phyloP scores from a whole-genome alignment of 2,329 filamentous ascomycete species.

The Xylariaceae sp. region DNA sequence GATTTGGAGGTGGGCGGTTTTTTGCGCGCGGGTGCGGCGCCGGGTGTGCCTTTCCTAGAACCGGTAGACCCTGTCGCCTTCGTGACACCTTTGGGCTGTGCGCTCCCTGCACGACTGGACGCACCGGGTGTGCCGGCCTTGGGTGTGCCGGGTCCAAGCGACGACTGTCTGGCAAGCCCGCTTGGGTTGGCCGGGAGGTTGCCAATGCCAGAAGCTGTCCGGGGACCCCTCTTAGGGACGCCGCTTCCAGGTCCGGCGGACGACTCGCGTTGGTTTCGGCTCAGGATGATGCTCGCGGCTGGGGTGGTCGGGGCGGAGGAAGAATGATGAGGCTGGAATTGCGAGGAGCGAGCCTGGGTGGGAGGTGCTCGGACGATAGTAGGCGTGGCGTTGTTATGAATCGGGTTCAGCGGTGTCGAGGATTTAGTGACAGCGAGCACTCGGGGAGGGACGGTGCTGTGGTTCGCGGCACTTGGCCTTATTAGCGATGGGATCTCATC shows the following conservation, averaged over 20 bases:
- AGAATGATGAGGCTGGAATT: conserved; percentile 46
- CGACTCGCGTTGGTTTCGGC: conserved; percentile 52
- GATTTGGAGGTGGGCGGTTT: conserved; percentile 46
- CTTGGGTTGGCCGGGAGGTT: conserved; percentile 51
- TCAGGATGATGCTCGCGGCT: conserved; percentile 57
- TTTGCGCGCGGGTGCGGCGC: conserved; percentile 31
- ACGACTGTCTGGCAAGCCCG: conserved; percentile 58
- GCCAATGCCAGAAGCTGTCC: conserved; percentile 44
- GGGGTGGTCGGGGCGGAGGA: conserved; percentile 58
- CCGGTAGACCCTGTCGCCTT: conserved; percentile 40
- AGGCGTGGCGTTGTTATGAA: conserved; percentile 39
- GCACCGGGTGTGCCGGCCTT: conserved; percentile 42
- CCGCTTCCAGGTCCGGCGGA: conserved; percentile 53
- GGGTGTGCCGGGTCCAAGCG: conserved; percentile 59
- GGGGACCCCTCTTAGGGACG: conserved; percentile 49
- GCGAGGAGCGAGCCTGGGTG: conserved; percentile 47
- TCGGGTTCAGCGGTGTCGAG: conserved; percentile 35
- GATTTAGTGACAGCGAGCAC: conserved; percentile 29
- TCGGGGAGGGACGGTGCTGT: conserved; percentile 42
- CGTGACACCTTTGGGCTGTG: conserved; percentile 50
- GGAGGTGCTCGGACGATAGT: conserved; percentile 39
- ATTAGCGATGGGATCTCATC: conserved; percentile 61
- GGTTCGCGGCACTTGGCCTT: conserved; percentile 54
- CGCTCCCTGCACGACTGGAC: conserved; percentile 52
- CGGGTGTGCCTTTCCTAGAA: conserved; percentile 43